phyloP scores from a whole-genome alignment of 2,329 filamentous ascomycete genomes.

The Cephalotrichum gorgonifer region DNA sequence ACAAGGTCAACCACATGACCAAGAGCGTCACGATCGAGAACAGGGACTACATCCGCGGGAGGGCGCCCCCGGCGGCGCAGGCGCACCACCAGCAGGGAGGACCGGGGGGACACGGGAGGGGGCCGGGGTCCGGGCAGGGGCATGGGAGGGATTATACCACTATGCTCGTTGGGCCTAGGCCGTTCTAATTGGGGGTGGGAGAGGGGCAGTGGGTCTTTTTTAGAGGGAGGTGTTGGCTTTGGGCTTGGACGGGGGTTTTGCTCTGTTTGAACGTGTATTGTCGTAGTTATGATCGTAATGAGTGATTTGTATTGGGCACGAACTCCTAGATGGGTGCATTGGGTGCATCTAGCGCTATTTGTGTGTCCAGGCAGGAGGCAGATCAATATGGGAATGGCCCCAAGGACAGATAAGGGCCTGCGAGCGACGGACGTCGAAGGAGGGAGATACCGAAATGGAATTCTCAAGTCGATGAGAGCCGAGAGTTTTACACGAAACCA shows the following conservation, averaged over 20 bases:
- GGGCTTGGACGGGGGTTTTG: background rate
- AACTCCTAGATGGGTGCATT: too few relatives aligned
- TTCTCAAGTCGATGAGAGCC: too few relatives aligned
- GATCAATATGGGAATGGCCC: background rate
- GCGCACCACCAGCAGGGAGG: background rate
- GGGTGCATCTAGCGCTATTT: too few relatives aligned
- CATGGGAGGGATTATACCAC: slow-evolving; percentile 2
- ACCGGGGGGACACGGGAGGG: background rate
- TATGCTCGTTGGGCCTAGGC: slow-evolving; percentile 4
- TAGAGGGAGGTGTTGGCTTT: background rate
- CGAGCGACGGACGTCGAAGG: too few relatives aligned
- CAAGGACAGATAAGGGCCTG: too few relatives aligned
- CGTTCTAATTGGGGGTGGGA: background rate
- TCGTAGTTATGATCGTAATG: background rate
- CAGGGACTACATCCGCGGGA: slow-evolving; percentile 53
- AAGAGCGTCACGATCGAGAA: slow-evolving; percentile 89
- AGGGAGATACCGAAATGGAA: too few relatives aligned
- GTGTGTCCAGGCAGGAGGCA: background rate
- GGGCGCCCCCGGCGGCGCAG: slow-evolving; percentile 13
- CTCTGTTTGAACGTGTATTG: background rate
- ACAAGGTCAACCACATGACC: slow-evolving; percentile 99
- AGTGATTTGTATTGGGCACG: background rate
- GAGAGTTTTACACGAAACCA: too few relatives aligned
- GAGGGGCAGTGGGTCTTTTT: background rate
- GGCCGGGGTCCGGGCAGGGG: background rate